Percentiles rank a stretch among this genome's conserved stretches.
phyloP scores from a whole-genome alignment of 768 basidiomycete genomes.

The Mycena venus region DNA sequence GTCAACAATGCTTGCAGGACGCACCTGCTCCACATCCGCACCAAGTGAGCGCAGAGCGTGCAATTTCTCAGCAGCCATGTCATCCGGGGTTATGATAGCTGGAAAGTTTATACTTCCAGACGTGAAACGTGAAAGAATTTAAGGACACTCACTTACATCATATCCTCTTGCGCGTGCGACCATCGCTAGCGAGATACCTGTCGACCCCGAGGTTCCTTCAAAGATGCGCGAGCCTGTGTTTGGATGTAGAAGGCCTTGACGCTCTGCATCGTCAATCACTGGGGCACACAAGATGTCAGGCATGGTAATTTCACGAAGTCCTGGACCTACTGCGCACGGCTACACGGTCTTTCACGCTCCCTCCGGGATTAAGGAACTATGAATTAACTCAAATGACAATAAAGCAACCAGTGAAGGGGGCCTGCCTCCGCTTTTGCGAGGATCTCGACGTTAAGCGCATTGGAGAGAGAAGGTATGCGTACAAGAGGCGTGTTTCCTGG shows the following conservation, averaged over 20 bases:
- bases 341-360: slow-evolving; percentile 98
- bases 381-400: neutral
- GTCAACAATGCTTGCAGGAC: slow-evolving; percentile 97
- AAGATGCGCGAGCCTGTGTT: slow-evolving; percentile 94
- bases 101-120: neutral
- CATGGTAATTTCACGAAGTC: neutral
- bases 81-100: slow-evolving; percentile 94
- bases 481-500: slow-evolving; percentile 95
- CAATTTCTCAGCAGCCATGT: slow-evolving; percentile 93
- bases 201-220: slow-evolving; percentile 97
- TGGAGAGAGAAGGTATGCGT: slow-evolving; percentile 91
- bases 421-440: slow-evolving; percentile 94
- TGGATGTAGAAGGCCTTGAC: slow-evolving; percentile 83
- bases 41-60: slow-evolving; percentile 87
- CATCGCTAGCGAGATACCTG: slow-evolving; percentile 96
- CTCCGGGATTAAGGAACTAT: slow-evolving; percentile 96
- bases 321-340: slow-evolving; percentile 81
- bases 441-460: slow-evolving; percentile 93
- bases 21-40: slow-evolving; percentile 88
- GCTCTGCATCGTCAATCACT: slow-evolving; percentile 98
- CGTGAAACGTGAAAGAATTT: slow-evolving; percentile 11
- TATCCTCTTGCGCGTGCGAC: slow-evolving; percentile 94
- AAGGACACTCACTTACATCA: slow-evolving; percentile 74
- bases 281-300: slow-evolving; percentile 11
- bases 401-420: neutral